These are phyloP conservation scores for Limnanthes douglasii DNA, from an alignment of 345 rosid species.

Conservation along the genomic window DNA sequence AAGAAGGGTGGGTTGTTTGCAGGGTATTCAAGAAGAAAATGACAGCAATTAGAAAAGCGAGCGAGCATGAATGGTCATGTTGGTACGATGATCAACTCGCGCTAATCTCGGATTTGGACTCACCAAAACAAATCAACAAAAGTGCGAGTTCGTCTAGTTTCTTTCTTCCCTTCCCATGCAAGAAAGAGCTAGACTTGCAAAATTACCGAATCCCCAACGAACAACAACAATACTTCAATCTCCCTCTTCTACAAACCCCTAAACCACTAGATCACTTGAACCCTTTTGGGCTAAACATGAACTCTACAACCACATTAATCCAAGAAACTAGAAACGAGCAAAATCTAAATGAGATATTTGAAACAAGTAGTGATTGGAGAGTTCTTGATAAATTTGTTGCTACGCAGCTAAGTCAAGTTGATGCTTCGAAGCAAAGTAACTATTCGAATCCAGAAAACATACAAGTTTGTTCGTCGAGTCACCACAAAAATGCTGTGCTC, in stretches of 20 bases:
- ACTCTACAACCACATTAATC: constrained; percentile 18
- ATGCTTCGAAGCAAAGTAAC: constrained; percentile 18
- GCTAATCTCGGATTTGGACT: constrained; percentile 50
- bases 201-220: constrained; percentile 15
- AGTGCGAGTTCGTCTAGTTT: too few species aligned
- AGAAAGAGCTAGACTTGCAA: constrained; percentile 59
- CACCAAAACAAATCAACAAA: constrained; percentile 34
- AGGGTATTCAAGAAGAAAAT: constrained; percentile 88
- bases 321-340: constrained; percentile 14
- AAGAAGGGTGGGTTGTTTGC: constrained; percentile 98
- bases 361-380: constrained; percentile 37
- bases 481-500: constrained; percentile 7
- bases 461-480: constrained; percentile 8
- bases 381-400: constrained; percentile 66
- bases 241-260: constrained; percentile 77
- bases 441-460: constrained; percentile 10
- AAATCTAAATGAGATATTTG: constrained; percentile 9
- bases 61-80: constrained; percentile 36
- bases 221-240: constrained; percentile 54
- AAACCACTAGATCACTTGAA: constrained; percentile 40
- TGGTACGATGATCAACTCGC: constrained; percentile 86
- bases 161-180: constrained; percentile 32
- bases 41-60: constrained; percentile 43
- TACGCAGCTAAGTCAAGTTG: constrained; percentile 58
- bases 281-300: constrained; percentile 26